Evolutionary conservation across 2,329 filamentous ascomycete genomes (phyloP), one percentile per base, ranked within the genome.

Genomic region (Xylariaceae sp.): DNA sequence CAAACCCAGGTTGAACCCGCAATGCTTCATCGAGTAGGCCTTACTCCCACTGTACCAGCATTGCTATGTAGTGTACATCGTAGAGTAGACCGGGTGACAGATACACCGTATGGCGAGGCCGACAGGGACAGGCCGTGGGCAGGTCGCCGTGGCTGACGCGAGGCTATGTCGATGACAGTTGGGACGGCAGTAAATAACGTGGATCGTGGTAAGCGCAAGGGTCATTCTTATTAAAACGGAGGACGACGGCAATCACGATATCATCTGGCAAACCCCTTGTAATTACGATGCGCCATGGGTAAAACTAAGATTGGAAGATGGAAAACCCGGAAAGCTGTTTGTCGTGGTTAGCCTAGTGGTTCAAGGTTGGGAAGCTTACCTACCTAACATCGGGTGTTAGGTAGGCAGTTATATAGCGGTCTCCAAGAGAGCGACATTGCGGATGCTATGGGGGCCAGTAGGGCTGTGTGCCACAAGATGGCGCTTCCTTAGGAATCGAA

Each of bases 271-370:
- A 18, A 1, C 45, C 13, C 41, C 32, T 39, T 51, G 51, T 51
- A 51, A 49, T 42, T 44, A 48, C 21, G n/a, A 29, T 45, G 44
- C 42, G 53, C 47, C 32, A 45, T 44, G 15, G 18, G 55, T 37
- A 41, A 22, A 19, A 39, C 13, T 36, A 9, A 21, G 19, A 19
- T 45, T 40, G 48, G 46, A 40, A 43, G 48, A 49, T 34, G 47
- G 36, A 47, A 41, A 37, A 43, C 34, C 34, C 26, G 47, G 15
- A 18, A 46, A 9, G 19, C 30, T n/a, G 45, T 40, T 40, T 18
- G 41, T 42, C 34, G 30, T 36, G n/a, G 12, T 37, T 13, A 36
- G 6, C 19, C 13, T 45, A 9, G 29, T 30, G n/a, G 39, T 13
- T 47, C 18, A 32, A 22, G 29, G 32, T 41, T 16, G 19, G 16